Percentiles rank a stretch among this genome's conserved stretches.
Conservation (phyloP, 1,284 basidiomycete species). For the Marasmius sp. region DNA sequence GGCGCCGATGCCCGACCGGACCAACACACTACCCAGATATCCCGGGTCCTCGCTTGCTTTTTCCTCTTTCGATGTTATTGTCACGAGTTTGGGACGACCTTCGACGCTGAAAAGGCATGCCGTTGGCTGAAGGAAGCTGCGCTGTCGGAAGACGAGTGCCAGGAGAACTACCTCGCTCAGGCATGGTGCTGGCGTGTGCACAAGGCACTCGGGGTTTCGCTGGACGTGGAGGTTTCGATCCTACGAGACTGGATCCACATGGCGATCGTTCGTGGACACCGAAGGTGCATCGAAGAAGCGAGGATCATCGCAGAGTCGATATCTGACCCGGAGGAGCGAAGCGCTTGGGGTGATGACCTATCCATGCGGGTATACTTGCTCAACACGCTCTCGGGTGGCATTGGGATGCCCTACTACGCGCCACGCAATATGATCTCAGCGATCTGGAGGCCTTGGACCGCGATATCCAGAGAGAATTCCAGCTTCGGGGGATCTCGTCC, state of each 20-base stretch:
- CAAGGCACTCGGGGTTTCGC: background rate
- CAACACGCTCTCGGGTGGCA: background rate
- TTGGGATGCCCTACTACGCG: conserved; percentile 5
- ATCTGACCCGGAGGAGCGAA: background rate
- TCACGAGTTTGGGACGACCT: conserved; percentile 8
- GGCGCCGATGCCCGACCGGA: background rate
- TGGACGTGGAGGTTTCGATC: background rate
- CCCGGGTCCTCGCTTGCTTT: conserved; percentile 4
- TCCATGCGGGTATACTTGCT: background rate
- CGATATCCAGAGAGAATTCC: conserved; percentile 4
- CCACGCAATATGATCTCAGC: background rate
- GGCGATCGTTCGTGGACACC: conserved; percentile 3
- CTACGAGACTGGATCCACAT: conserved; percentile 2
- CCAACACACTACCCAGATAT: conserved; percentile 1
- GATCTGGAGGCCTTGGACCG: background rate
- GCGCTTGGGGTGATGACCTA: background rate
- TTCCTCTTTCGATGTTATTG: conserved; percentile 9
- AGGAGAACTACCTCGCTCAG: conserved; percentile 3
- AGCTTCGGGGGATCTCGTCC: background rate
- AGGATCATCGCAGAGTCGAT: background rate
- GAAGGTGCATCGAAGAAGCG: conserved; percentile 2
- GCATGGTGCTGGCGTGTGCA: conserved; percentile 13
- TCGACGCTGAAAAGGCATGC: conserved; percentile 4
- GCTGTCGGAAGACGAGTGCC: conserved; percentile 3
- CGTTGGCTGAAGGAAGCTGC: conserved; percentile 6